A percentile compares a stretch with the other conserved stretches of the same genome.
phyloP scores from a whole-genome alignment of 108 stramenopile species.

The Bacterosira constricta region DNA sequence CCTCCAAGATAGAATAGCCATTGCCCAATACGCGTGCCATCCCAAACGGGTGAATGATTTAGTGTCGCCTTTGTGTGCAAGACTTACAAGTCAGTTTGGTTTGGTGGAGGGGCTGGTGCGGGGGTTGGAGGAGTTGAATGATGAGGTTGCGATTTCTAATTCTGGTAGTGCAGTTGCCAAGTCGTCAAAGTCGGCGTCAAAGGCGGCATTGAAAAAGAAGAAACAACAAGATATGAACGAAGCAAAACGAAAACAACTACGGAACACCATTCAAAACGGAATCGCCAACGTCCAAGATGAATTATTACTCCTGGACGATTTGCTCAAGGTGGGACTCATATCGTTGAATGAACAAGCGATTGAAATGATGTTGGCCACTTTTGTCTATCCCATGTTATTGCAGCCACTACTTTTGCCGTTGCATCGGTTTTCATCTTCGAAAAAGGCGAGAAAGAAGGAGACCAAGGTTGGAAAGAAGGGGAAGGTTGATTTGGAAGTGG shows the following conservation, averaged over 20 bases:
- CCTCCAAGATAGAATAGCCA: slow-evolving; percentile 77
- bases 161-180: background rate
- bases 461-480: too few species aligned
- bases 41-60: slow-evolving; percentile 77
- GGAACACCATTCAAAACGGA: slow-evolving; percentile 51
- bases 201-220: background rate
- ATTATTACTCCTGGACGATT: slow-evolving; percentile 79
- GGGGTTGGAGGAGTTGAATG: slow-evolving; percentile 55
- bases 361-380: slow-evolving; percentile 91
- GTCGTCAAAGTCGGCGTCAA: background rate
- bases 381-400: slow-evolving; percentile 84
- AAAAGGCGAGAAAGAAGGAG: background rate
- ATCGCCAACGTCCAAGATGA: slow-evolving; percentile 82
- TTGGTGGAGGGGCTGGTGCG: slow-evolving; percentile 75
- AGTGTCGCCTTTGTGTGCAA: slow-evolving; percentile 73
- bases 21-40: slow-evolving; percentile 80
- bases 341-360: slow-evolving; percentile 87
- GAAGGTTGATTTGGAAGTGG: too few species aligned
- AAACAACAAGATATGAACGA: slow-evolving; percentile 20
- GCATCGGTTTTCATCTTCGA: slow-evolving; percentile 49
- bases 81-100: slow-evolving; percentile 78
- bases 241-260: slow-evolving; percentile 40
- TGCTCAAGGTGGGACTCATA: slow-evolving; percentile 80
- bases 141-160: background rate
- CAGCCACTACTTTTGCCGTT: slow-evolving; percentile 79